phyloP scores from a whole-genome alignment of 2,329 filamentous ascomycete genomes.

The Aureobasidium leucospermi region DNA sequence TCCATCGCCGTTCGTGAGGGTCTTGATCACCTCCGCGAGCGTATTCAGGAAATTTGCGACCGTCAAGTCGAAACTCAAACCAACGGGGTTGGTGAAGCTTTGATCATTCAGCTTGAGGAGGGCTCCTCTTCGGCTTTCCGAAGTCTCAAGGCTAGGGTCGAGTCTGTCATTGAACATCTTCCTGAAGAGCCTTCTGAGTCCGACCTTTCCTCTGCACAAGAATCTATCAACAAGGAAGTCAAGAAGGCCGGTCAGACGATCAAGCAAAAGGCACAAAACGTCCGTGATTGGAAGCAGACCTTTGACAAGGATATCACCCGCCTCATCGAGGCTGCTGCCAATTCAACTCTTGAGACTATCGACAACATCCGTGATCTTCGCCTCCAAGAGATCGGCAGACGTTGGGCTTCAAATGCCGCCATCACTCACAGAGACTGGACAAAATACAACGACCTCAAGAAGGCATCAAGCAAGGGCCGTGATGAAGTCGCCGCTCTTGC shows the following conservation, averaged over 20 bases:
- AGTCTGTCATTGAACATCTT: conserved; percentile 46
- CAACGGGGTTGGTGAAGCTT: conserved; percentile 56
- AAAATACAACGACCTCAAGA: conserved; percentile 84
- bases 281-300: conserved; percentile 67
- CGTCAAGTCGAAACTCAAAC: conserved; percentile 61
- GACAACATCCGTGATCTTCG: conserved; percentile 77
- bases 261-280: conserved; percentile 67
- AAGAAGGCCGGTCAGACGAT: conserved; percentile 64
- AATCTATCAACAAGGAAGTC: conserved; percentile 49
- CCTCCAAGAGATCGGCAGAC: conserved; percentile 84
- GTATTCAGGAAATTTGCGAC: conserved; percentile 64
- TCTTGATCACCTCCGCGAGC: conserved; percentile 56
- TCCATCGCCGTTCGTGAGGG: conserved; percentile 78
- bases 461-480: conserved; percentile 77
- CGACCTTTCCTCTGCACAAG: conserved; percentile 45
- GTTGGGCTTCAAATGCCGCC: conserved; percentile 91
- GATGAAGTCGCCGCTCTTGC: conserved; percentile 71
- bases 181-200: conserved; percentile 50
- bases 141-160: conserved; percentile 60
- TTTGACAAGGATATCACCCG: conserved; percentile 64
- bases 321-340: conserved; percentile 64
- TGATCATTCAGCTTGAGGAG: conserved; percentile 62
- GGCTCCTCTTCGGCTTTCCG: conserved; percentile 57
- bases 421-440: conserved; percentile 97
- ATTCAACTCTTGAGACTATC: conserved; percentile 74